Evolutionary conservation across 345 rosid genomes (phyloP).

Genomic region (Lepidium didymum): DNA sequence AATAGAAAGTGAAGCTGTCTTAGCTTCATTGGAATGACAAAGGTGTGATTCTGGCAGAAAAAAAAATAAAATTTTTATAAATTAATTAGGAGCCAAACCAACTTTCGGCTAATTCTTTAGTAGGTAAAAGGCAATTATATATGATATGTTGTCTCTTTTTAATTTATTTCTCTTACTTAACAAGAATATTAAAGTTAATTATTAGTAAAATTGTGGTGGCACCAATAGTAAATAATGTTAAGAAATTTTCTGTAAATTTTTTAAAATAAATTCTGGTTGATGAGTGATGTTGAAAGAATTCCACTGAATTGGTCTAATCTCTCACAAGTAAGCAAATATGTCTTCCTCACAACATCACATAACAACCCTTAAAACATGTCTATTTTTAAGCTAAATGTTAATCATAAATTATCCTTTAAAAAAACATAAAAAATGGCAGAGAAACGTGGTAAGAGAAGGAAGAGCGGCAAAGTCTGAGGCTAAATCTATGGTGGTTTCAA

Average conservation of each 20-base stretch:
- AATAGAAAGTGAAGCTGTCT: not conserved
- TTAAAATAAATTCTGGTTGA: no score
- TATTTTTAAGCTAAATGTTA: conserved; percentile 19
- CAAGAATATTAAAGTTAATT: no score
- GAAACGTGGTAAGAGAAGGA: conserved; percentile 40
- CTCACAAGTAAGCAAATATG: not conserved
- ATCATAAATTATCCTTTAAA: not conserved
- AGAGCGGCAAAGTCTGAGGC: conserved; percentile 59
- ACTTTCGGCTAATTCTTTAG: no score
- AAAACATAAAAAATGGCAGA: not conserved
- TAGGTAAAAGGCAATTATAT: no score
- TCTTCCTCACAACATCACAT: not conserved
- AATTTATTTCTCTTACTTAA: no score
- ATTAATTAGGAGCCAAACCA: no score
- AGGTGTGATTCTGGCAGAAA: not conserved
- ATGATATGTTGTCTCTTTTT: no score
- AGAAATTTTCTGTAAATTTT: no score
- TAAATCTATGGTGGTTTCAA: conserved; percentile 39
- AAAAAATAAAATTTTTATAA: no score
- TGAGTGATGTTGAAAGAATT: not conserved
- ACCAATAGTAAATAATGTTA: no score
- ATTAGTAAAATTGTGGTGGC: no score
- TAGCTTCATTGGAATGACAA: not conserved
- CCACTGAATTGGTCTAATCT: conserved; percentile 1
- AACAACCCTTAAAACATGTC: conserved; percentile 9